Evolutionary conservation across 306 rosid genomes (phyloP).

Genomic region (Casuarina glauca): DNA sequence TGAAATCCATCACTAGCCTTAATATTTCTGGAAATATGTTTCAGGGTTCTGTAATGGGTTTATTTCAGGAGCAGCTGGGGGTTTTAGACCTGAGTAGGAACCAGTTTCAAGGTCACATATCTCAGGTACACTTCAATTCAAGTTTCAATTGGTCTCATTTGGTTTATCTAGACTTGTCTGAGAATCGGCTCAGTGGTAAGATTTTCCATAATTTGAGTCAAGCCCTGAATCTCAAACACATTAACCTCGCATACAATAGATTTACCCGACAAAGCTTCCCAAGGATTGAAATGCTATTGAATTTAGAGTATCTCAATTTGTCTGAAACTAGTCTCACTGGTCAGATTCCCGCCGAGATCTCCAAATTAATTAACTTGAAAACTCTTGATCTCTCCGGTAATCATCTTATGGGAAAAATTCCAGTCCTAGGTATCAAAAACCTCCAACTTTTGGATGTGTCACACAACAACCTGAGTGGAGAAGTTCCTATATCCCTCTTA

Average conservation of each 20-base stretch:
- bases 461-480: slow-evolving; percentile 78
- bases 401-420: slow-evolving; percentile 70
- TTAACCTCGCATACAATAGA: slow-evolving; percentile 82
- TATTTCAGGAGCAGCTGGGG: slow-evolving; percentile 64
- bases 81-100: slow-evolving; percentile 85
- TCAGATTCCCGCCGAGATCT: slow-evolving; percentile 69
- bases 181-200: slow-evolving; percentile 78
- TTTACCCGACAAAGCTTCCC: slow-evolving; percentile 71
- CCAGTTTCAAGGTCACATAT: slow-evolving; percentile 75
- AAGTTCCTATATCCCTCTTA: slow-evolving; percentile 56
- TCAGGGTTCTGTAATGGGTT: slow-evolving; percentile 68
- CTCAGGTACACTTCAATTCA: slow-evolving; percentile 74
- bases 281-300: slow-evolving; percentile 42
- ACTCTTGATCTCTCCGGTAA: slow-evolving; percentile 82
- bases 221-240: slow-evolving; percentile 61
- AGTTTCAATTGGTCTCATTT: slow-evolving; percentile 65
- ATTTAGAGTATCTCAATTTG: slow-evolving; percentile 79
- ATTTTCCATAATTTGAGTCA: slow-evolving; percentile 54
- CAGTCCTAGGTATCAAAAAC: slow-evolving; percentile 37
- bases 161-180: slow-evolving; percentile 85
- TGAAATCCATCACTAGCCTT: slow-evolving; percentile 61
- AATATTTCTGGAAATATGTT: slow-evolving; percentile 80
- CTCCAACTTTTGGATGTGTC: slow-evolving; percentile 82
- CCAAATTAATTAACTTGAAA: slow-evolving; percentile 49
- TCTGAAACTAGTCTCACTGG: slow-evolving; percentile 69